Conservation (phyloP, 352 stramenopile species). For the Hyaloperonospora brassicae region DNA sequence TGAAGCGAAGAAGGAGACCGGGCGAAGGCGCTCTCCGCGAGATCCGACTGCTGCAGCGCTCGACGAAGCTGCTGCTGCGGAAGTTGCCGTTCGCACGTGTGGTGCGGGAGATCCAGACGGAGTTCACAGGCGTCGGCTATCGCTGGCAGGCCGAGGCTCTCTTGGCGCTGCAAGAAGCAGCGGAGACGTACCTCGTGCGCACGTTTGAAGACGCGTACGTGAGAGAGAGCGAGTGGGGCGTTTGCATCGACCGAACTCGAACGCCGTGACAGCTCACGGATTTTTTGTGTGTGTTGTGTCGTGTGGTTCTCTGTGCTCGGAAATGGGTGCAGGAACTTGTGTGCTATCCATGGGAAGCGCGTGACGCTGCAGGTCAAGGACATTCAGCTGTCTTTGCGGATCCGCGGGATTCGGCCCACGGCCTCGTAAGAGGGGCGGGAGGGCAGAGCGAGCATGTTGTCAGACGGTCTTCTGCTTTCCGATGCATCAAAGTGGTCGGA, state of each 20-base stretch:
- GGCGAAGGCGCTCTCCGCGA: slow-evolving; percentile 88
- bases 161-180: slow-evolving; percentile 89
- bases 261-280: neutral
- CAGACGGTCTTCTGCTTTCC: no score
- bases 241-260: neutral
- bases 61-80: slow-evolving; percentile 92
- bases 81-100: slow-evolving; percentile 95
- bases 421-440: slow-evolving; percentile 13
- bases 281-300: neutral
- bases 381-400: slow-evolving; percentile 90
- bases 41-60: slow-evolving; percentile 94
- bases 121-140: slow-evolving; percentile 73
- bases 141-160: slow-evolving; percentile 89
- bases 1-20: slow-evolving; percentile 47
- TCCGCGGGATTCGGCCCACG: slow-evolving; percentile 63
- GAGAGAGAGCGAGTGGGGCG: neutral
- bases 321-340: slow-evolving; percentile 82
- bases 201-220: slow-evolving; percentile 93
- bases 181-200: slow-evolving; percentile 91
- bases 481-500: no score
- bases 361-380: slow-evolving; percentile 95
- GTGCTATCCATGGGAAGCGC: slow-evolving; percentile 92
- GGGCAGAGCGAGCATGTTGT: neutral
- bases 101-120: slow-evolving; percentile 89
- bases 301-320: slow-evolving; percentile 4